Evolutionary conservation across 192 early-diverging fungal genomes (phyloP).

Genomic region (Rhizoclosmatium globosum): DNA sequence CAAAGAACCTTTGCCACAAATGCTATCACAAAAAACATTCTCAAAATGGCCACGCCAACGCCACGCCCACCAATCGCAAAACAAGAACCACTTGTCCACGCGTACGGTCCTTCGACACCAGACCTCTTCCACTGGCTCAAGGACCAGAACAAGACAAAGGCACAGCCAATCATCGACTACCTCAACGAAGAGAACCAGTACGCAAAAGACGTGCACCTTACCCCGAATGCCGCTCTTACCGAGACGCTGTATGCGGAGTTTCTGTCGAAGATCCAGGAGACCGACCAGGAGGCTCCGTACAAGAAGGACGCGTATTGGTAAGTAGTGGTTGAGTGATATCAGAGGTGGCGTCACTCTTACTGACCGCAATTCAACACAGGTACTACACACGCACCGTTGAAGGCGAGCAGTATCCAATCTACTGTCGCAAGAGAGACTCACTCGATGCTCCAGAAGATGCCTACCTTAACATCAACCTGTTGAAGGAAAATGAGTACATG

Average conservation of each 20-base stretch:
- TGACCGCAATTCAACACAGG: background rate
- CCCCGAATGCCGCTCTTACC: conserved; percentile 37
- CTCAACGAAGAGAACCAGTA: conserved; percentile 56
- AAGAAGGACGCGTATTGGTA: conserved; percentile 49
- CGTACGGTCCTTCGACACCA: conserved; percentile 3
- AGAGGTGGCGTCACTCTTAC: background rate
- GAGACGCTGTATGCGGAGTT: conserved; percentile 60
- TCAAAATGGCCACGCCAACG: no score
- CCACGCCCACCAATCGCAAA: conserved; percentile 47
- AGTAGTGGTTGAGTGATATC: background rate
- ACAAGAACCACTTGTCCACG: conserved; percentile 35
- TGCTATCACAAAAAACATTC: no score
- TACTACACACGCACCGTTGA: conserved; percentile 55
- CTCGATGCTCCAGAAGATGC: conserved; percentile 45
- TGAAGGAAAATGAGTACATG: conserved; percentile 26
- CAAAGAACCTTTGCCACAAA: no score
- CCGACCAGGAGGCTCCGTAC: conserved; percentile 52
- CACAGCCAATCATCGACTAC: conserved; percentile 51
- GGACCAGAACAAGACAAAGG: conserved; percentile 46
- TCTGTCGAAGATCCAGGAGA: conserved; percentile 50
- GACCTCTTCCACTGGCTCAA: conserved; percentile 64
- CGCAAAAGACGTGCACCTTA: conserved; percentile 45
- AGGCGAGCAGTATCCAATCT: conserved; percentile 58
- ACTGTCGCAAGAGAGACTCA: conserved; percentile 40
- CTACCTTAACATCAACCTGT: conserved; percentile 23